Base-by-base conservation (phyloP, 2,329 filamentous ascomycete genomes). In the Botrytis galanthina region DNA sequence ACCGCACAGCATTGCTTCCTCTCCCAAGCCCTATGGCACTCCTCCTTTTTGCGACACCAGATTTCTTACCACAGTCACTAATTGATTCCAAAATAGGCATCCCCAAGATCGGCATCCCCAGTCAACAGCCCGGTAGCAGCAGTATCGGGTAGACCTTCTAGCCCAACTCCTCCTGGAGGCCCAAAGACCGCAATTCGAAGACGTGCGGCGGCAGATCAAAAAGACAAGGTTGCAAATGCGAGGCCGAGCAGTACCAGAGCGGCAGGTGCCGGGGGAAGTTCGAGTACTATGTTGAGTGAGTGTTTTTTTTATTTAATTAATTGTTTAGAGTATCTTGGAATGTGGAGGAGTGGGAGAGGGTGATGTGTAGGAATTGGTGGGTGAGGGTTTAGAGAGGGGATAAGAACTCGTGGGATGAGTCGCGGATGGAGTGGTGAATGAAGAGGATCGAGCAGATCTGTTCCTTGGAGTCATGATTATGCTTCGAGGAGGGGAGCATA, bases 281-380 rank as follows among this genome's bases (percentile, higher is more conserved):
- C 92, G 84, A 97, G 94, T 86, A 99, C 96, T 71, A 99, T 99
- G 96, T 88, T 99, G 86, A 95, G 95, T 94, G 92, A 78, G 92
- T 89, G 54, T 26, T 57, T 71, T 26, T 59, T 71, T 66, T 73
- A 72, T 42, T n/a, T n/a, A 54, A 63, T 54, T 73, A 1, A 32
- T 73, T 39, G 51, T 39, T 64, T 60, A n/a, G 26, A 44, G 32
- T 22, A 32, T 12, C 20, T 61, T 35, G n/a, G 42, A 35, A 46
- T 26, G 29, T 16, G 48, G 18, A 62, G 51, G 42, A 57, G 42
- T 66, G 59, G 51, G 64, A 59, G 66, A 70, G 71, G n/a, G 7
- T 37, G 44, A 35, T 44, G 42, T 14, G 42, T 32, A 35, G 42
- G 63, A 20, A 66, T 37, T 48, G 39, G 29, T n/a, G 14, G 22